Evolutionary conservation across 1,284 basidiomycete genomes (phyloP), one percentile per base, ranked within the genome.

Genomic region (Leccinum subrobustum): DNA sequence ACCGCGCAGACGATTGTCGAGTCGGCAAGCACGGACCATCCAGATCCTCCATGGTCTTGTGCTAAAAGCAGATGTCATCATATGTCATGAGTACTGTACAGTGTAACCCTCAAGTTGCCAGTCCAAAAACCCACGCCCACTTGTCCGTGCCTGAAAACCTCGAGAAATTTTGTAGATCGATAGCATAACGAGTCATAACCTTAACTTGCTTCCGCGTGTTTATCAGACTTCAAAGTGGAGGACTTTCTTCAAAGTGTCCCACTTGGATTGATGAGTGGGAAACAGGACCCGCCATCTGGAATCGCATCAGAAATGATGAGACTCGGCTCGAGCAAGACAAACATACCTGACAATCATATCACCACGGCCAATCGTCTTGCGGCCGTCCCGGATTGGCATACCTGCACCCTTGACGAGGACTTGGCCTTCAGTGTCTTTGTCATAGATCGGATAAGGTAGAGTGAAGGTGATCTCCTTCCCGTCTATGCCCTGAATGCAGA

Each of bases 331-430:
- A 29, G 29, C 3, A 54, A 55, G 50, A 60, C 42, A 27, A 52
- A 67, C 88, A 74, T 79, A 92, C 80, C 83, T 83, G 62, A 96
- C 82, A 63, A 92, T 79, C 65, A 96, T 78, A 74, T 94, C 90
- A 16, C 93, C 93, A 68, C 88, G 84, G 58, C 86, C 85, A 66
- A 87, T 79, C 6, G 83, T 77, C 64, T 81, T 80, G n/a, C 84
- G 83, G 44, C 83, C 81, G 64, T 86, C 83, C 55, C 86, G 81
- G 50, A 92, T 81, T 33, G 93, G 93, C 93, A 96, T 95, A 14
- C 94, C 94, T 69, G 89, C 90, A 44, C 87, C 90, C 61, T 71
- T 74, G 53, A 85, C 70, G 39, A 91, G 79, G 52, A 83, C 75
- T 56, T 85, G 84, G 55, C 90, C 89, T 65, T 84, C 81, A 54